Evolutionary conservation across 768 basidiomycete species (phyloP).

Genomic region (Cyathus striatus): DNA sequence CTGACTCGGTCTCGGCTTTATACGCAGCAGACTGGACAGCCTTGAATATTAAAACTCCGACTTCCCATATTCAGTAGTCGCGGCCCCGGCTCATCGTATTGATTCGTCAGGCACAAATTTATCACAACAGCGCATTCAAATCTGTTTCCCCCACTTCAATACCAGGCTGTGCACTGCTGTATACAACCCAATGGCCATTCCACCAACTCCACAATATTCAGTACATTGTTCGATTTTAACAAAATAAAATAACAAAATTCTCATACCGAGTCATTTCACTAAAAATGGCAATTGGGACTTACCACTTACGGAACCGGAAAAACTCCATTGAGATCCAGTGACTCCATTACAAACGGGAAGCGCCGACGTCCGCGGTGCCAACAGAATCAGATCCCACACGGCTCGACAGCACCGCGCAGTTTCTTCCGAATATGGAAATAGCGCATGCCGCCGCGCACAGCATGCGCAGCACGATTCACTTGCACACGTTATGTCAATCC

Average conservation of each 20-base stretch:
- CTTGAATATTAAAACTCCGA: too few relatives aligned
- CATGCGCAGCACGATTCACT: not conserved
- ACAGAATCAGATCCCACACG: too few relatives aligned
- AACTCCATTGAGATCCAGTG: not conserved
- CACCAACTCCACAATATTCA: not conserved
- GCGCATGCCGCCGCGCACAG: not conserved
- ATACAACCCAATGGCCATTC: slow-evolving; percentile 2
- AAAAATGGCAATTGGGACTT: slow-evolving; percentile 4
- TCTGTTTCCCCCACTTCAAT: not conserved
- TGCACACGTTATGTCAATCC: too few relatives aligned
- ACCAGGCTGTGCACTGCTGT: not conserved
- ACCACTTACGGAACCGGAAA: not conserved
- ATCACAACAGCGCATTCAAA: not conserved
- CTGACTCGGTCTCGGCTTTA: too few relatives aligned
- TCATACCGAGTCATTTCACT: slow-evolving; percentile 24
- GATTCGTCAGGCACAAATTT: not conserved
- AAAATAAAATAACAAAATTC: slow-evolving; percentile 8
- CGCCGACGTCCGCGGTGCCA: too few relatives aligned
- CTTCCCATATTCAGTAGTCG: not conserved
- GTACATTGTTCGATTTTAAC: not conserved
- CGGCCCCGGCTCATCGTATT: not conserved
- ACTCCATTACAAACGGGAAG: too few relatives aligned
- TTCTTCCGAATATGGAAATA: not conserved
- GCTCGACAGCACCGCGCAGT: not conserved
- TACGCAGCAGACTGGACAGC: too few relatives aligned